Evolutionary conservation across 306 rosid species (phyloP).

Genomic region (Lotus japonicus): DNA sequence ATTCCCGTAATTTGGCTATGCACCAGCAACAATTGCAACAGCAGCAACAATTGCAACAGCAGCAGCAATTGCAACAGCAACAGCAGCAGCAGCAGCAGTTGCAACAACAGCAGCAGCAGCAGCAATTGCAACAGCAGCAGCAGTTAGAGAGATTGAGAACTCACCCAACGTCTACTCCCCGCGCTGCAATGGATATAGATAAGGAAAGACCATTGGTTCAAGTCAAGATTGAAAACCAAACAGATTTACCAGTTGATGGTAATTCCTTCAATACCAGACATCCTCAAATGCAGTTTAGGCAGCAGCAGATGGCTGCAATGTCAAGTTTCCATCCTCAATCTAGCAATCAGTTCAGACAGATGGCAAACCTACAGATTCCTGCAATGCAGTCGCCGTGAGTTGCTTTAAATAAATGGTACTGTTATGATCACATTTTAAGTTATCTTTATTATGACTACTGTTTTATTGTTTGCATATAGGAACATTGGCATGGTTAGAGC

Average conservation of each 20-base stretch:
- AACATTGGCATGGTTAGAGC: conserved; percentile 61
- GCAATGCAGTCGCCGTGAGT: conserved; percentile 72
- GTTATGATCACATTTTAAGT: not conserved
- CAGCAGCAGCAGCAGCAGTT: conserved; percentile 8
- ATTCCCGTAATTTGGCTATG: conserved; percentile 37
- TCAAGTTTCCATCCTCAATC: conserved; percentile 56
- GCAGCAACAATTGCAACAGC: not conserved
- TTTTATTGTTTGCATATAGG: conserved; percentile 42
- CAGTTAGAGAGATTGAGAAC: conserved; percentile 55
- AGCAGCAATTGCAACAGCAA: conserved; percentile 28
- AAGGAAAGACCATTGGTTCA: conserved; percentile 81
- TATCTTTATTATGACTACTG: not conserved
- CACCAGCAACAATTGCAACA: not conserved
- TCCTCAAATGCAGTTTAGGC: conserved; percentile 73
- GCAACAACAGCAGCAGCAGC: not conserved
- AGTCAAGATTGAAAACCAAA: conserved; percentile 71
- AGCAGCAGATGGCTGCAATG: conserved; percentile 69
- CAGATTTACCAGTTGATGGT: conserved; percentile 61
- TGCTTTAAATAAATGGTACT: conserved; percentile 15
- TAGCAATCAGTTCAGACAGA: conserved; percentile 63
- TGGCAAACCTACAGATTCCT: conserved; percentile 55
- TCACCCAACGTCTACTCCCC: conserved; percentile 52
- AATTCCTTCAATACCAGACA: conserved; percentile 53
- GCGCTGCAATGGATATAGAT: conserved; percentile 54
- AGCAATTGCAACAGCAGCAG: conserved; percentile 26